Percentiles rank a stretch among this genome's conserved stretches.
These are phyloP conservation scores for Rossbeevera mucosa DNA, from an alignment of 768 basidiomycete species.

Conservation along the genomic window DNA sequence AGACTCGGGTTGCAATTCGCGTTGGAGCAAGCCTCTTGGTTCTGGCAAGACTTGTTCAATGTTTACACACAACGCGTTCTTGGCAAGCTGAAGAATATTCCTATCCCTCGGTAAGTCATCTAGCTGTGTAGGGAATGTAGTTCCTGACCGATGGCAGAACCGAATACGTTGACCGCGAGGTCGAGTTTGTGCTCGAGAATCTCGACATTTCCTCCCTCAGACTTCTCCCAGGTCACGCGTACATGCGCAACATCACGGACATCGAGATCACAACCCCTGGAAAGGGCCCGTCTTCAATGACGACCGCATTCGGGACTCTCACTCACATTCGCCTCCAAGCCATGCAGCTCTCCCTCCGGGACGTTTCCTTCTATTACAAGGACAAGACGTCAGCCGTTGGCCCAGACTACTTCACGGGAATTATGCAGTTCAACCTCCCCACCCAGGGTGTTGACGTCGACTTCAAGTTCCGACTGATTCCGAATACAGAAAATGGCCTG, in stretches of 20 bases:
- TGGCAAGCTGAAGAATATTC: constrained; percentile 51
- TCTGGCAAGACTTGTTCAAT: constrained; percentile 79
- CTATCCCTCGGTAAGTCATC: constrained; percentile 58
- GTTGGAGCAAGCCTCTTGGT: constrained; percentile 63
- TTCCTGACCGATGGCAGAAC: constrained; percentile 39
- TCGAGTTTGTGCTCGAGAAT: constrained; percentile 74
- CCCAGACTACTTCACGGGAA: constrained; percentile 56
- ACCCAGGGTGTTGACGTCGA: constrained; percentile 66
- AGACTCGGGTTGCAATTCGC: constrained; percentile 45
- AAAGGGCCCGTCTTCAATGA: constrained; percentile 30
- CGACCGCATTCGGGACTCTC: constrained; percentile 54
- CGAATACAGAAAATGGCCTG: constrained; percentile 39
- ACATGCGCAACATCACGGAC: constrained; percentile 67
- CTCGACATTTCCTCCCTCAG: constrained; percentile 64
- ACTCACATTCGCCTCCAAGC: constrained; percentile 65
- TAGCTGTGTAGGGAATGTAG: background rate
- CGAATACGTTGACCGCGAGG: constrained; percentile 63
- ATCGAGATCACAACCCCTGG: constrained; percentile 47
- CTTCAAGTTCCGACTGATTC: constrained; percentile 60
- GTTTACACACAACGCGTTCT: constrained; percentile 66
- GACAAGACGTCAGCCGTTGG: constrained; percentile 54
- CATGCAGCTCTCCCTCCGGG: constrained; percentile 55
- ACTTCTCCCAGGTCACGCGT: constrained; percentile 64
- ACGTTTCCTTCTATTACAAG: constrained; percentile 72
- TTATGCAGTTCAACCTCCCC: constrained; percentile 59